These are phyloP conservation scores for Podospora bellae-mahoneyi DNA, from an alignment of 495 filamentous ascomycete species.

Conservation along the genomic window DNA sequence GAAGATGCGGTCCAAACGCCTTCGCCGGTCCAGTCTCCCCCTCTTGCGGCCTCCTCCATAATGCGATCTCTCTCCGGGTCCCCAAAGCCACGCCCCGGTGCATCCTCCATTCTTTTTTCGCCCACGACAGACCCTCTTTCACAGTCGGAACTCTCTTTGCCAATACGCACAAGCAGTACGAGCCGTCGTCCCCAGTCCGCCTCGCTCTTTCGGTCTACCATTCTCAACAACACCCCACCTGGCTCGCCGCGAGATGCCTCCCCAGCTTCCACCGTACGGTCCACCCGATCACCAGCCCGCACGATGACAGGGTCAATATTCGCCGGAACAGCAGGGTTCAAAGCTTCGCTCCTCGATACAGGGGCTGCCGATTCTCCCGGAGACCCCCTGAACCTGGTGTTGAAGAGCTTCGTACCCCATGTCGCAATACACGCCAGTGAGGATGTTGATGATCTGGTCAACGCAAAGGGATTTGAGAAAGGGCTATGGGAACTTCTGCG, in stretches of 20 bases:
- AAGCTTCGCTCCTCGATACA: conserved; percentile 43
- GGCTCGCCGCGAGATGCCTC: conserved; percentile 54
- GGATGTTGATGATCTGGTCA: conserved; percentile 76
- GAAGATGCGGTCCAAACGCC: conserved; percentile 39
- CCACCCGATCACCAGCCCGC: conserved; percentile 53
- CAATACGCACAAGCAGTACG: conserved; percentile 42
- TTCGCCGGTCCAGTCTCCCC: conserved; percentile 40
- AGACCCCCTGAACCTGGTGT: conserved; percentile 70
- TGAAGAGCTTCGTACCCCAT: conserved; percentile 81
- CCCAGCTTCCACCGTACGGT: conserved; percentile 42
- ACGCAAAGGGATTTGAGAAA: conserved; percentile 73
- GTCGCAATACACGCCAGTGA: conserved; percentile 77
- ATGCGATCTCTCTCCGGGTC: conserved; percentile 20
- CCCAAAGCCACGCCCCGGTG: conserved; percentile 36
- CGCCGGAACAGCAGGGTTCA: conserved; percentile 27
- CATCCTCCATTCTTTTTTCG: conserved; percentile 27
- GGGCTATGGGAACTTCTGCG: conserved; percentile 81
- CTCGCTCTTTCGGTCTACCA: conserved; percentile 55
- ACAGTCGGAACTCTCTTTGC: conserved; percentile 46
- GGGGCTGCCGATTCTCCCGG: conserved; percentile 48
- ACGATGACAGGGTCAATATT: conserved; percentile 47
- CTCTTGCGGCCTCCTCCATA: conserved; percentile 40
- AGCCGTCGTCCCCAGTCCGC: conserved; percentile 55
- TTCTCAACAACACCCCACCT: conserved; percentile 41
- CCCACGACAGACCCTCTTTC: conserved; percentile 27